phyloP scores from a whole-genome alignment of 164 flowering plant species.

The Taxillus chinensis region DNA sequence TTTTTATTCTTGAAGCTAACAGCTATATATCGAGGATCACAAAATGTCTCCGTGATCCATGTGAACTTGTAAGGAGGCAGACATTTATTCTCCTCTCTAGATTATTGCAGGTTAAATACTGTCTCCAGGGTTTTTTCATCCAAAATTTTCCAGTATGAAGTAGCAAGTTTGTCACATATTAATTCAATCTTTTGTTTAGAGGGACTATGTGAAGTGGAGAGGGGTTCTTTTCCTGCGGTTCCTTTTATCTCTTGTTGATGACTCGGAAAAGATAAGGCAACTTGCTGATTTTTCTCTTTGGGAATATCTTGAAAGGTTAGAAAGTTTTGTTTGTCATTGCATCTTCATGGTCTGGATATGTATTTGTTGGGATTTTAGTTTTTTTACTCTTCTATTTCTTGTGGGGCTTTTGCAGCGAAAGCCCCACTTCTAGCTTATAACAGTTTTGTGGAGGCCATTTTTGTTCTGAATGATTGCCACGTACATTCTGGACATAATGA shows the following conservation, averaged over 20 bases:
- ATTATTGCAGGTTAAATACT: constrained; percentile 62
- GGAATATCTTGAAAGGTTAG: constrained; percentile 80
- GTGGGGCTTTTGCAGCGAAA: constrained; percentile 46
- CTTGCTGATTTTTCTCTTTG: constrained; percentile 92
- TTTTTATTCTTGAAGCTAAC: constrained; percentile 15
- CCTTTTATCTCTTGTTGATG: constrained; percentile 85
- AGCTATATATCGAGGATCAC: constrained; percentile 92
- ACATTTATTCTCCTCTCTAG: constrained; percentile 85
- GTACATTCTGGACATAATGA: constrained; percentile 51
- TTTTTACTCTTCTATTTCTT: neutral
- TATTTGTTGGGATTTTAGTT: neutral
- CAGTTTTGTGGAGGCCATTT: constrained; percentile 94
- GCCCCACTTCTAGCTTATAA: constrained; percentile 97
- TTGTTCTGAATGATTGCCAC: constrained; percentile 77
- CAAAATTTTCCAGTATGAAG: neutral
- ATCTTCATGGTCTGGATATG: neutral
- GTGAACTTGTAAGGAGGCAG: constrained; percentile 95
- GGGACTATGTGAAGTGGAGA: constrained; percentile 99
- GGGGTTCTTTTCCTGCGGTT: constrained; percentile 90
- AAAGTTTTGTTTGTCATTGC: neutral
- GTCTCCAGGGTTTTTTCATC: neutral
- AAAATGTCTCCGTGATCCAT: constrained; percentile 82
- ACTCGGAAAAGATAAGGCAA: constrained; percentile 79
- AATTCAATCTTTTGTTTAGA: constrained; percentile 28
- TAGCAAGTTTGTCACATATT: neutral